Conservation (phyloP, 306 rosid species). For the Mucuna pruriens region DNA sequence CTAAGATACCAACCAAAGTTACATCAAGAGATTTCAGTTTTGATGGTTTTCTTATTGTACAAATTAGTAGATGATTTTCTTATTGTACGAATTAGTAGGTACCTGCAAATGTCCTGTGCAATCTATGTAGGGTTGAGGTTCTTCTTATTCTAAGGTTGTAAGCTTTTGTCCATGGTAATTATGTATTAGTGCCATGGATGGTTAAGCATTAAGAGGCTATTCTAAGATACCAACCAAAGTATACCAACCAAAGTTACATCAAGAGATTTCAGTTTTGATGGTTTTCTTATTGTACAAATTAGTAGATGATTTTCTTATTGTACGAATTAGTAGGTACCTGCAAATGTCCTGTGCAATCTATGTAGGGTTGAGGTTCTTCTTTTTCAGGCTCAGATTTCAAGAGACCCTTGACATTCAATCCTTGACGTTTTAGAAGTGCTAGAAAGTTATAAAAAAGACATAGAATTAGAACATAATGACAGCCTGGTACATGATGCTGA, state of each 20-base stretch:
- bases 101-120: slow-evolving; percentile 99
- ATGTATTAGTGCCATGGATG: too few species aligned
- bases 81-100: too few species aligned
- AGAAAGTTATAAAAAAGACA: slow-evolving; percentile 39
- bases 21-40: slow-evolving; percentile 34
- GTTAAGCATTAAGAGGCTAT: too few species aligned
- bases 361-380: slow-evolving; percentile 91
- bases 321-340: slow-evolving; percentile 56
- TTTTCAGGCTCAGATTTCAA: slow-evolving; percentile 84
- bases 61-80: slow-evolving; percentile 33
- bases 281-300: slow-evolving; percentile 24
- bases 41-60: slow-evolving; percentile 26
- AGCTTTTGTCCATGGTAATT: too few species aligned
- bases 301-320: slow-evolving; percentile 19
- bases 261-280: slow-evolving; percentile 32
- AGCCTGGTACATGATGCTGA: too few species aligned
- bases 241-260: background rate
- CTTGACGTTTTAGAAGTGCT: slow-evolving; percentile 99
- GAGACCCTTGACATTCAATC: slow-evolving; percentile 96
- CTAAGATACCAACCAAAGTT: background rate
- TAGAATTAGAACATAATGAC: slow-evolving; percentile 37
- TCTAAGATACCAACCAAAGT: too few species aligned
- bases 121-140: slow-evolving; percentile 95
- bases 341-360: slow-evolving; percentile 96
- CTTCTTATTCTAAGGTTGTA: too few species aligned